Percentiles rank a stretch among this genome's conserved stretches.
Conservation (phyloP, 176 grass and related monocot species). For the Oryza nivara region DNA sequence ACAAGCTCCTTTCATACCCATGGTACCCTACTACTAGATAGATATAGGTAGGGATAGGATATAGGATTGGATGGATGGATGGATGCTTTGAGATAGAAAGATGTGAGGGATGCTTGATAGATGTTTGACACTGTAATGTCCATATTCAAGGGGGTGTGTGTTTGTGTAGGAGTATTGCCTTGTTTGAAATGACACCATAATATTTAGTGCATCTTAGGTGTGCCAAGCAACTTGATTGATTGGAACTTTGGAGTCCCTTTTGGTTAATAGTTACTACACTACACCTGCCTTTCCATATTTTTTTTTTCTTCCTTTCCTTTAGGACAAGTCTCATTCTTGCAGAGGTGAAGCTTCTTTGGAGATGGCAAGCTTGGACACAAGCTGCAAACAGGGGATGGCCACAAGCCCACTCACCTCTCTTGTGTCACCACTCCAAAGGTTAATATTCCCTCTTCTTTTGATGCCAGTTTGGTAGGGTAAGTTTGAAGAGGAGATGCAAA, state of each 20-base stretch:
- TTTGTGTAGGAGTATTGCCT: constrained; percentile 22
- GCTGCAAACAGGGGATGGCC: constrained; percentile 58
- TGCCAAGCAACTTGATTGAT: constrained; percentile 39
- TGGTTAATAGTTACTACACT: constrained; percentile 33
- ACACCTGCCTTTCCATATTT: neutral
- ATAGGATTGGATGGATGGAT: constrained; percentile 45
- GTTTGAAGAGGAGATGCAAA: constrained; percentile 22
- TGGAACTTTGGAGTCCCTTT: constrained; percentile 44
- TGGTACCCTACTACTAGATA: constrained; percentile 1
- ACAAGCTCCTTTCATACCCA: constrained; percentile 32
- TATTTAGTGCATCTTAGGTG: constrained; percentile 40
- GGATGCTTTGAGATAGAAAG: constrained; percentile 54
- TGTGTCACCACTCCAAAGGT: constrained; percentile 71
- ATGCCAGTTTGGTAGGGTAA: constrained; percentile 62
- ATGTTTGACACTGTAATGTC: constrained; percentile 51
- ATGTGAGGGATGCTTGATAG: constrained; percentile 59
- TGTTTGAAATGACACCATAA: constrained; percentile 57
- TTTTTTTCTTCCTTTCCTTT: constrained; percentile 1
- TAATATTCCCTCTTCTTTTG: constrained; percentile 98
- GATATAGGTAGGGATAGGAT: constrained; percentile 42
- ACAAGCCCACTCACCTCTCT: constrained; percentile 42
- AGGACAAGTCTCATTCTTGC: constrained; percentile 42
- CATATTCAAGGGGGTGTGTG: constrained; percentile 18
- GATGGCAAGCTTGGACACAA: constrained; percentile 57
- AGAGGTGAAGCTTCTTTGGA: constrained; percentile 83